Conservation (phyloP, 345 rosid species). For the Hibiscus syriacus region DNA sequence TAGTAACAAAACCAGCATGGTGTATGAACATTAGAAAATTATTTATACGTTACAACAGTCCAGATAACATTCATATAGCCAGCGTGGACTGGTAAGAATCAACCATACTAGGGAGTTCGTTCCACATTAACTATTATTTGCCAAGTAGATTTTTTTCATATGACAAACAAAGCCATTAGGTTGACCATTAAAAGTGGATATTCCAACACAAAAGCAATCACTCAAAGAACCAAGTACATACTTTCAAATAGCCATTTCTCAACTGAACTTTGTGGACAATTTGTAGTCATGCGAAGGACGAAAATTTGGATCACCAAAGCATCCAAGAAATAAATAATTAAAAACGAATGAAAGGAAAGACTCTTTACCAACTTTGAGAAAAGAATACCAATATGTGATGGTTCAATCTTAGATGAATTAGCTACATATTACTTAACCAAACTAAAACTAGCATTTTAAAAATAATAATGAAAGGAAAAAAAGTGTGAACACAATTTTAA, state of each 20-base stretch:
- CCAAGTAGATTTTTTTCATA: background rate
- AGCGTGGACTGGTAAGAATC: background rate
- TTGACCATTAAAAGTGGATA: background rate
- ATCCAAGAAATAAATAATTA: background rate
- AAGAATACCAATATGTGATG: background rate
- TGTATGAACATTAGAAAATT: background rate
- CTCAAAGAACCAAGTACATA: background rate
- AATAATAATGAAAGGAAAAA: background rate
- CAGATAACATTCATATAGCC: background rate
- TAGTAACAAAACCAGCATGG: background rate
- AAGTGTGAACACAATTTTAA: background rate
- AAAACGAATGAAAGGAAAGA: conserved; percentile 3
- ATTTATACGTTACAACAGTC: background rate
- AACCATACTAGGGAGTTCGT: background rate
- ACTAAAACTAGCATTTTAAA: background rate
- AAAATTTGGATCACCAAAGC: background rate
- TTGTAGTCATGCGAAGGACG: background rate
- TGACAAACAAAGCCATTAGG: background rate
- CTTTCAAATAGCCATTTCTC: background rate
- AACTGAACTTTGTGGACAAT: background rate
- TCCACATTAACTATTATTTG: background rate
- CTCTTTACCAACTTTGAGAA: background rate
- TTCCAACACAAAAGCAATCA: background rate
- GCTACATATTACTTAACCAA: background rate
- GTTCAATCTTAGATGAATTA: background rate